Evolutionary conservation across 176 grass and related monocot genomes (phyloP).

Genomic region (Otatea glauca): DNA sequence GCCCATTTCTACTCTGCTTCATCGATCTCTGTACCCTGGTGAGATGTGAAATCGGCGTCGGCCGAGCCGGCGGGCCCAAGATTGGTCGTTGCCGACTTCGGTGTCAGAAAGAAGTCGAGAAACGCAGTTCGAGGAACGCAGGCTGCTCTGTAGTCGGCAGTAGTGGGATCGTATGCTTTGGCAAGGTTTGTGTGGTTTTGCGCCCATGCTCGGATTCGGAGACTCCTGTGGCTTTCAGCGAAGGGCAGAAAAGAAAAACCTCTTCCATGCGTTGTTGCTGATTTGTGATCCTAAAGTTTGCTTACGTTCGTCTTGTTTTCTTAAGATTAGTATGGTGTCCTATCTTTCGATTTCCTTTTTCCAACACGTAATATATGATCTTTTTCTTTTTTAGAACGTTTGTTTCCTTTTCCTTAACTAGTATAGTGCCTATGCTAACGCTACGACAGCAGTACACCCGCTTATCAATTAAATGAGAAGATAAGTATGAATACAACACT

Average conservation of each 20-base stretch:
- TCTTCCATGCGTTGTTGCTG: neutral
- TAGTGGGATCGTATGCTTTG: neutral
- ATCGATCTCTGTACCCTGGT: neutral
- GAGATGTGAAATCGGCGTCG: neutral
- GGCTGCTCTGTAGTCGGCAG: neutral
- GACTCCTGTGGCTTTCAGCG: neutral
- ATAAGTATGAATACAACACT: too few species aligned
- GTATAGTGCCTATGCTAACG: too few species aligned
- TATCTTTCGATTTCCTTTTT: too few species aligned
- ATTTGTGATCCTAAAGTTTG: too few species aligned
- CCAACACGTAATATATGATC: too few species aligned
- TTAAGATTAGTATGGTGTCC: too few species aligned
- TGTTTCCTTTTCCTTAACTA: too few species aligned
- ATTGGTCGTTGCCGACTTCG: slow-evolving; percentile 4
- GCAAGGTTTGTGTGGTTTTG: neutral
- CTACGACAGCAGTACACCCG: too few species aligned
- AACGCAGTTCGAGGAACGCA: slow-evolving; percentile 18
- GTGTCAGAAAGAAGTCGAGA: neutral
- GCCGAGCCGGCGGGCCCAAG: neutral
- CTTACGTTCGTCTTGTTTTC: neutral
- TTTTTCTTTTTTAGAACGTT: too few species aligned
- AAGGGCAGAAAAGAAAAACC: neutral
- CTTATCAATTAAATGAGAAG: too few species aligned
- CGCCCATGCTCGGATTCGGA: neutral
- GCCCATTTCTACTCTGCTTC: neutral